Evolutionary conservation across 2,329 filamentous ascomycete genomes (phyloP), one percentile per base, ranked within the genome.

Genomic region (Aspergillus vadensis): DNA sequence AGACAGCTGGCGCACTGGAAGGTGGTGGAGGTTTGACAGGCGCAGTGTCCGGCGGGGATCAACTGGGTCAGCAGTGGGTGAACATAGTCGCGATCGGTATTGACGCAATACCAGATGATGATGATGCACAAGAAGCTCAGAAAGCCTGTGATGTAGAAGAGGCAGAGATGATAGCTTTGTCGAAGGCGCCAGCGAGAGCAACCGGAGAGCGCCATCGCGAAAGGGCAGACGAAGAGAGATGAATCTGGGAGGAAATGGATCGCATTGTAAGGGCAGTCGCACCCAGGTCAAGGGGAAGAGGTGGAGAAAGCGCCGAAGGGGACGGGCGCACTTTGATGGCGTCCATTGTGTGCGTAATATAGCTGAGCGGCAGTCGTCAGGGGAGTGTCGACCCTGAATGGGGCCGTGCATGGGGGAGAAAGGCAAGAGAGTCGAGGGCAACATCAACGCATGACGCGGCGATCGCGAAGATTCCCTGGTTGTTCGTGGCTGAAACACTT

Each of bases 1-100:
- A 77, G 61, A 58, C 74, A 76, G 49, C 68, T 76, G 5, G 71
- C 66, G 62, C 76, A 77, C 59, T 76, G 68, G 62, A 77, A 77
- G 36, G 71, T 74, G 5, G 74, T 76, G 2, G 74, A 75, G n/a
- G 70, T 70, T 59, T 73, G 62, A 60, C 74, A 77, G 38, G 74
- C 72, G 61, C 74, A 77, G 58, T 77, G 74, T 12, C 76, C 75
- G 8, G 75, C 75, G 51, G 75, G 75, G 53, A 77, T 75, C 8
- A 77, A 59, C 49, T 77, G 75, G 5, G 72, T 77, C 52, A 77
- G 65, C 27, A 76, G 49, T 1, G 74, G 75, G 41, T 74, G 72
- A 19, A 76, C 68, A 23, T 75, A 74, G 32, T 75, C 69, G 50
- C 69, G 61, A 52, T 77, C 74, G 3, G 75, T 72, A 65, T 76